phyloP scores from a whole-genome alignment of 768 basidiomycete genomes.

The Pulveroboletus frians region DNA sequence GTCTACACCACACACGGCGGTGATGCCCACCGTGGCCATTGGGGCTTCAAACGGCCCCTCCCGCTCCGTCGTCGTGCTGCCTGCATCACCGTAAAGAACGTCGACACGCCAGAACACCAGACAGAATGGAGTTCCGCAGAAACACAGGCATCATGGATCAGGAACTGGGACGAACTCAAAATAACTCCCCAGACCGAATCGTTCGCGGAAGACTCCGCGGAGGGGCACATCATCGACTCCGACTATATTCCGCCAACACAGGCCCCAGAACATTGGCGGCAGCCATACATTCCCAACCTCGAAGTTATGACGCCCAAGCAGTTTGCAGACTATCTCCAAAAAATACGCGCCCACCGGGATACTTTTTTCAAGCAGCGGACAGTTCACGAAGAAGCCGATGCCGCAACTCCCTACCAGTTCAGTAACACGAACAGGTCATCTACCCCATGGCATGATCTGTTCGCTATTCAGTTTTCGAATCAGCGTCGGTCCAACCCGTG shows the following conservation, averaged over 20 bases:
- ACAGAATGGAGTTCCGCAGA: conserved; percentile 73
- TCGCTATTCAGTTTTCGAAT: conserved; percentile 19
- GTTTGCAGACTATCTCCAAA: conserved; percentile 56
- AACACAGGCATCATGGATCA: conserved; percentile 60
- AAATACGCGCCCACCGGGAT: conserved; percentile 51
- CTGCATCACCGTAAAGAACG: conserved; percentile 58
- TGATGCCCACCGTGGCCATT: conserved; percentile 72
- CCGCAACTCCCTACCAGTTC: conserved; percentile 27
- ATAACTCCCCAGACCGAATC: conserved; percentile 11
- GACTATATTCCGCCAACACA: conserved; percentile 21
- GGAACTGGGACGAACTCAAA: conserved; percentile 57
- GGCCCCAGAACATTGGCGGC: conserved; percentile 18
- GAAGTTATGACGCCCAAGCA: conserved; percentile 53
- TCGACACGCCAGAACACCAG: conserved; percentile 71
- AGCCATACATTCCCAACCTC: conserved; percentile 44
- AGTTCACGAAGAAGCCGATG: conserved; percentile 12
- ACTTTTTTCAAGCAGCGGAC: conserved; percentile 45
- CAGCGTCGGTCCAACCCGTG: conserved; percentile 21
- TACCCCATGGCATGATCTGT: conserved; percentile 24
- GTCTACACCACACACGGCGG: conserved; percentile 69
- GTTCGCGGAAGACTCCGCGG: conserved; percentile 12
- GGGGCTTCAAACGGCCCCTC: conserved; percentile 81
- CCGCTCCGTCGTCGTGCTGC: conserved; percentile 58
- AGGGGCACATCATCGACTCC: conserved; percentile 23
- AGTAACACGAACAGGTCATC: conserved; percentile 15